Base-by-base conservation (phyloP, 2,329 filamentous ascomycete species). In the Sarocladiaceae sp. region DNA sequence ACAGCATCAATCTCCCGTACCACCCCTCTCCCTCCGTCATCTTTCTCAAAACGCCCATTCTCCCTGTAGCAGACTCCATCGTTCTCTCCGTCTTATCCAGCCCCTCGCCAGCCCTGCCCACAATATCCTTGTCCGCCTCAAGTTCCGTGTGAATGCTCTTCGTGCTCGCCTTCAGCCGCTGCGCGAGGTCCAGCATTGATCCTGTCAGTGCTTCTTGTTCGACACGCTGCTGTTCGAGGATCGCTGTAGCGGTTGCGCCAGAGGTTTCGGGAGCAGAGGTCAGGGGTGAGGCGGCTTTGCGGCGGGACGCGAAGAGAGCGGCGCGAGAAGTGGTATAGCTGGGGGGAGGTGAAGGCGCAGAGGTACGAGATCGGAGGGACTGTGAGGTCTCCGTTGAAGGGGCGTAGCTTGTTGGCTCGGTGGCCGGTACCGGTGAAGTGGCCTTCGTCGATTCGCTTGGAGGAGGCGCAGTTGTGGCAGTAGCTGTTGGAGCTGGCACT, bases 21-120 rank as follows among this genome's bases (percentile, higher is more conserved):
- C 85, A 94, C 0, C 89, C 89, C 59, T 84, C 83, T 3, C 89
- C 90, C 67, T 96, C 91, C 13, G 84, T 88, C 81, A 95, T 88
- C 43, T 75, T 75, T 53, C 79, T 72, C 58, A 97, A 63, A 55
- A 78, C 74, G 1, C 86, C 83, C 87, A 97, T 94, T 50, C 80
- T 72, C 50, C 79, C 77, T 44, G 80, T 80, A 3, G 90, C 88
- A 2, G 80, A 77, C 48, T 89, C 82, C 76, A 97, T 84, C 15
- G 82, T 82, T 35, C 73, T 67, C 47, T 84, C 81, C 54, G 84
- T 94, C 61, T 80, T 82, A 56, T 90, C 85, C 53, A 97, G 73
- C 0, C 86, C 87, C 45, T 83, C 73, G 1, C 81, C 77, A 2
- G 90, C 87, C 10, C 81, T 74, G 46, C 76, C 73, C 16, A 95